A percentile compares a stretch with the other conserved stretches of the same genome.
Evolutionary conservation across 177 flowering plant species (phyloP).

Genomic region (Vitis hybrid): DNA sequence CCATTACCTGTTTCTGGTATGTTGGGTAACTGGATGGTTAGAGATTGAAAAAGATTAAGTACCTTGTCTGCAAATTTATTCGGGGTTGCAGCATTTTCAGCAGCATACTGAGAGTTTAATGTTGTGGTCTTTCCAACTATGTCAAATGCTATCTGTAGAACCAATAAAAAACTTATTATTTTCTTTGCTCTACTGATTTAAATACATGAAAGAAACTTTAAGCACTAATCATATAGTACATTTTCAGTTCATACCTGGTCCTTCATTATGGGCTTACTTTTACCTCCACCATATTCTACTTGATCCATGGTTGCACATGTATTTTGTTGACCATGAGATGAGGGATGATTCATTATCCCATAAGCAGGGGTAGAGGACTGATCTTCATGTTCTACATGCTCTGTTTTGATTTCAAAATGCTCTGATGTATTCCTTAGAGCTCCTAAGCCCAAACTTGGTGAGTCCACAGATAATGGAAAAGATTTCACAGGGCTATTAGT

Average conservation of each 20-base stretch:
- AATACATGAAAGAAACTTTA: neutral
- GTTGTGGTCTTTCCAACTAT: constrained; percentile 23
- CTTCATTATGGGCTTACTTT: constrained; percentile 24
- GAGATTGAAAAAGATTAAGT: constrained; percentile 5
- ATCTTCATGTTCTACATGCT: constrained; percentile 26
- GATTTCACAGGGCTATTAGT: constrained; percentile 37
- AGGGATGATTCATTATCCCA: constrained; percentile 22
- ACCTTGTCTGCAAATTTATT: constrained; percentile 39
- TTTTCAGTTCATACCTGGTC: constrained; percentile 47
- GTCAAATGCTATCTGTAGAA: constrained; percentile 31
- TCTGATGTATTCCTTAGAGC: constrained; percentile 23
- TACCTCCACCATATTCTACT: constrained; percentile 28
- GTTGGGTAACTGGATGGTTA: neutral
- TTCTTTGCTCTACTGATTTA: neutral
- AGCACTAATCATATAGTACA: neutral
- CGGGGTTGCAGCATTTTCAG: constrained; percentile 23
- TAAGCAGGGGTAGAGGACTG: constrained; percentile 20
- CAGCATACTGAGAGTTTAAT: constrained; percentile 13
- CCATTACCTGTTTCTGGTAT: too few species aligned
- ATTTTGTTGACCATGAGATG: constrained; percentile 24
- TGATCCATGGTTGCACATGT: constrained; percentile 21
- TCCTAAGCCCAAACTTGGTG: constrained; percentile 32
- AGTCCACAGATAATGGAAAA: constrained; percentile 32
- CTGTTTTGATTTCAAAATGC: constrained; percentile 32
- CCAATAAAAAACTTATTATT: constrained; percentile 5